Percentiles rank a stretch among this genome's conserved stretches.
Conservation (phyloP, 202 grass and related monocot species). For the Sporobolus alterniflorus region DNA sequence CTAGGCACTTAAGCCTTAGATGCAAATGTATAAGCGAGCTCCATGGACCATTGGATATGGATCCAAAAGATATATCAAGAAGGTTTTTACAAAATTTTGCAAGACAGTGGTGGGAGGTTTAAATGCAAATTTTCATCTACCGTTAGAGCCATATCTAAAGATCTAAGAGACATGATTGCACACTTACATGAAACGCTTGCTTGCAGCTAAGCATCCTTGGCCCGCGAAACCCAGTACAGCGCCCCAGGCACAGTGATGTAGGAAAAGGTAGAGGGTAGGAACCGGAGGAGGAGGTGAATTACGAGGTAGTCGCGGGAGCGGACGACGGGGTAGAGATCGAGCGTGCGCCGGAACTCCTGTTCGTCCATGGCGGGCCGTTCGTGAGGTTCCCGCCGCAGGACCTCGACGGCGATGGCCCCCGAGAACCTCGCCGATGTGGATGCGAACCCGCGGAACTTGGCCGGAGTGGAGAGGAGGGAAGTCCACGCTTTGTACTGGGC, state of each 20-base stretch:
- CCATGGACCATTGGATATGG: too few relatives aligned
- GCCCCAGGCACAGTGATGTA: neutral
- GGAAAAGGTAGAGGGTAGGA: neutral
- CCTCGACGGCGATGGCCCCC: conserved; percentile 2
- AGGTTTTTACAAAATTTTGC: too few relatives aligned
- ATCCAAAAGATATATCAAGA: too few relatives aligned
- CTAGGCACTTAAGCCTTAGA: neutral
- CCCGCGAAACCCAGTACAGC: neutral
- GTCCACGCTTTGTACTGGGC: neutral
- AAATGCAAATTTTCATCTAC: too few relatives aligned
- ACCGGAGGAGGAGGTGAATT: conserved; percentile 12
- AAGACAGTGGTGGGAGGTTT: too few relatives aligned
- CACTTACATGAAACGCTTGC: too few relatives aligned
- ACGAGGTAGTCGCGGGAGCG: conserved; percentile 79
- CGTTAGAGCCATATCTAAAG: too few relatives aligned
- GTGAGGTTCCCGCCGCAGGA: neutral
- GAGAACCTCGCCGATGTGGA: conserved; percentile 12
- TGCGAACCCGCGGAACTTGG: neutral
- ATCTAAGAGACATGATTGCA: too few relatives aligned
- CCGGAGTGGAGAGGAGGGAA: neutral
- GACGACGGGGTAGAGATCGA: conserved; percentile 87
- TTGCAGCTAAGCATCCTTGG: too few relatives aligned
- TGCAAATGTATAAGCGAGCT: too few relatives aligned
- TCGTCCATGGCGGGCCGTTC: conserved; percentile 69
- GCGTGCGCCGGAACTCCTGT: conserved; percentile 79